Percentiles rank a stretch among this genome's conserved stretches.
phyloP scores from a whole-genome alignment of 768 basidiomycete genomes.

The Boletus rubescentipes region DNA sequence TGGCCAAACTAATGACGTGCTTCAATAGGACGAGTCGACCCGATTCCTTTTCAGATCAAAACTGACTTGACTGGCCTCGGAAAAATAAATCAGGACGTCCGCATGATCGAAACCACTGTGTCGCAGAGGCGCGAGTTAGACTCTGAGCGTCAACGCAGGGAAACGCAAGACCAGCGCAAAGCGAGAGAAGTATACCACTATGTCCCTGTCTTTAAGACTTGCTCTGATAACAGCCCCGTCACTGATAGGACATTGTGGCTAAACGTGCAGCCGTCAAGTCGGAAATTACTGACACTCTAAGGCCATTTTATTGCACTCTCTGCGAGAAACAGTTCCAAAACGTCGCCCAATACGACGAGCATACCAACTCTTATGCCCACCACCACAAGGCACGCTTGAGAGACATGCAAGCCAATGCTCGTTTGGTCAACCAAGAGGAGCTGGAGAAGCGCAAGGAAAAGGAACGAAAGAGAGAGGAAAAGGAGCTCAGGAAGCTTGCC shows the following conservation, averaged over 20 bases:
- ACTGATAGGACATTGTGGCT: constrained; percentile 56
- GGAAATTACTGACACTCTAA: constrained; percentile 67
- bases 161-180: constrained; percentile 74
- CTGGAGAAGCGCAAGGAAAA: constrained; percentile 79
- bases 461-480: constrained; percentile 82
- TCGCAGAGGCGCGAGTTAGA: constrained; percentile 78
- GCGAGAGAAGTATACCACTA: constrained; percentile 59
- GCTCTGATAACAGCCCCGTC: constrained; percentile 6
- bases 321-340: constrained; percentile 89
- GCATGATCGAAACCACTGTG: constrained; percentile 83
- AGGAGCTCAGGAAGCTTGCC: constrained; percentile 80
- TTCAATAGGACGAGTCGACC: constrained; percentile 70
- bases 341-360: constrained; percentile 85
- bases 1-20: neutral
- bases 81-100: constrained; percentile 74
- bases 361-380: constrained; percentile 86
- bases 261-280: constrained; percentile 62
- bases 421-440: constrained; percentile 64
- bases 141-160: constrained; percentile 77
- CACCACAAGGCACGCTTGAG: constrained; percentile 80
- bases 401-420: constrained; percentile 78
- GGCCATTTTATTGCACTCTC: constrained; percentile 75
- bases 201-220: neutral
- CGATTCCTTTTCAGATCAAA: constrained; percentile 80
- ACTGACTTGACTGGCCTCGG: constrained; percentile 77